Base-by-base conservation (phyloP, 306 rosid genomes). In the Vigna mungo region DNA sequence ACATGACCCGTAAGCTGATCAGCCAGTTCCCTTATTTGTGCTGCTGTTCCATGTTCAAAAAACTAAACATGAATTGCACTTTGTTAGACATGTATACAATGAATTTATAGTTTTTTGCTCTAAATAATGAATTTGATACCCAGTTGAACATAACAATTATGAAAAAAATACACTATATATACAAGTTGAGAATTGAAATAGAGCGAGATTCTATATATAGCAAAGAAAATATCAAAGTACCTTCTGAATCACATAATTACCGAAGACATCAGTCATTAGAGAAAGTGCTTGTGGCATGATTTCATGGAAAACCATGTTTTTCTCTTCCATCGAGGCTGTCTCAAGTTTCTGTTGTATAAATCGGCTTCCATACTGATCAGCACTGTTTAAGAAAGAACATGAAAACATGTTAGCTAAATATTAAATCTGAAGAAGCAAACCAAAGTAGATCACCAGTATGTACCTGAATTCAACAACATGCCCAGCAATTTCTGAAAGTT, bases 191-290 rank as follows among this genome's bases (percentile, higher is more conserved):
- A 55, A 69, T 14, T 18, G 49, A 5, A 46, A 70, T 52, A 68
- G 34, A 32, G 32, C 27, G 67, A 53, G 12, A 17, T 21, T 4
- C 43, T 2, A 16, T 30, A 4, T 13, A 36, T n/a, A 37, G 48
- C 23, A 62, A 72, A 21, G 6, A 23, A 14, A 72, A 39, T 13
- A 74, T 8, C 9, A 67, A 18, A 77, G 66, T 89, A 94, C 98
- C 97, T 94, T 94, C 82, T 94, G 98, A 83, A 94, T 87, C 49
- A 94, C 98, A 77, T 93, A 93, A 86, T 93, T 93, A 76, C 98
- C 98, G 55, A 93, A 93, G 68, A 93, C 98, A 85, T 93, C 98
- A 71, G 98, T 93, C 96, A 93, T 91, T 77, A 93, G 79, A 76
- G 91, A 89, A 64, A 93, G 93, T 39, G 97, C 97, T 63, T 95